These are phyloP conservation scores for Cnidoscolus chayamansa DNA, from an alignment of 441 rosid genomes.

Conservation along the genomic window DNA sequence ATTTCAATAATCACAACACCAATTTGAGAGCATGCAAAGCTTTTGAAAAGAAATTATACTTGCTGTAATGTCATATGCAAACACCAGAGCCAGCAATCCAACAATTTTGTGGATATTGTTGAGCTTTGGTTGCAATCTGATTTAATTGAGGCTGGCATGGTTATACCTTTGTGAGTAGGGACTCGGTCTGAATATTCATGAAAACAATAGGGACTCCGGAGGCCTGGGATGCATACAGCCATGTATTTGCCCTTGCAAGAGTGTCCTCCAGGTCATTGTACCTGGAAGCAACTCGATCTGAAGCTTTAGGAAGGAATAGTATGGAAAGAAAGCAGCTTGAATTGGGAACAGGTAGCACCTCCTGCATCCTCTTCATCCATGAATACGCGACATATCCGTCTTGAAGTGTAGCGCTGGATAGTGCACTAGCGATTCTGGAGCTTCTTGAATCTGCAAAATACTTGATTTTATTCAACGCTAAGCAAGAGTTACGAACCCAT, in stretches of 20 bases:
- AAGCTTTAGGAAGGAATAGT: constrained; percentile 82
- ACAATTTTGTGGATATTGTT: not conserved
- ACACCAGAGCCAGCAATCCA: not conserved
- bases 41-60: not conserved
- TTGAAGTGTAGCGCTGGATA: constrained; percentile 62
- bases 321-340: constrained; percentile 84
- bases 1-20: not conserved
- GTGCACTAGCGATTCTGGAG: constrained; percentile 72
- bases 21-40: not conserved
- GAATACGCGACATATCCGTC: constrained; percentile 89
- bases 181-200: constrained; percentile 88
- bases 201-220: constrained; percentile 79
- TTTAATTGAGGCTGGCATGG: not conserved
- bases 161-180: constrained; percentile 84
- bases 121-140: not conserved
- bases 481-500: too few species aligned
- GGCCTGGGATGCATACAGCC: constrained; percentile 79
- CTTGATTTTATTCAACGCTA: too few species aligned
- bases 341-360: constrained; percentile 55
- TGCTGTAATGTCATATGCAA: not conserved
- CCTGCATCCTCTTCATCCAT: constrained; percentile 75
- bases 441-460: constrained; percentile 59
- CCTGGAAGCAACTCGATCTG: constrained; percentile 65
- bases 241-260: constrained; percentile 82
- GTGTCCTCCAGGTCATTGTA: constrained; percentile 96